phyloP scores from a whole-genome alignment of 2,329 filamentous ascomycete genomes.

The Curvularia sp. region DNA sequence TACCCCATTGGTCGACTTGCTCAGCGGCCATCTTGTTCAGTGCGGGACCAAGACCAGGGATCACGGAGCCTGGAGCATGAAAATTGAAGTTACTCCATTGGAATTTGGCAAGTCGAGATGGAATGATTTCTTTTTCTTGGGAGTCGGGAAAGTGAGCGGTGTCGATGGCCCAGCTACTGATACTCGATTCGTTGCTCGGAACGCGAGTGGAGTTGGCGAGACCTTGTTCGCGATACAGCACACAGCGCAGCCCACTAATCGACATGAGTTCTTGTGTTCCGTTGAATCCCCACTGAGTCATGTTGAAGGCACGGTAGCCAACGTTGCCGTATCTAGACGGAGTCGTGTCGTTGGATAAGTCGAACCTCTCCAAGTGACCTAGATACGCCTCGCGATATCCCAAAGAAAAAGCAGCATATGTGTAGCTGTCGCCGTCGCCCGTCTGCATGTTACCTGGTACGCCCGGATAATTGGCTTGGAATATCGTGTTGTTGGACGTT shows the following conservation, averaged over 20 bases:
- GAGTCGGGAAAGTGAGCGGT: background rate
- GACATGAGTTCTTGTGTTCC: background rate
- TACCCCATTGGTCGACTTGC: background rate
- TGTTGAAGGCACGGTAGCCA: background rate
- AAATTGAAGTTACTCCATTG: constrained; percentile 12
- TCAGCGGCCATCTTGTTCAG: background rate
- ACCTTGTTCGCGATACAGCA: background rate
- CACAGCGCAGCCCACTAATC: background rate
- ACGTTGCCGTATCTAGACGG: background rate
- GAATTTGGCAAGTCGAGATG: background rate
- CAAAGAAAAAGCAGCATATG: constrained; percentile 7
- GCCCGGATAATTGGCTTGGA: constrained; percentile 7
- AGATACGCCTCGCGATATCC: constrained; percentile 6
- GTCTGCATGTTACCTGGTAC: constrained; percentile 3
- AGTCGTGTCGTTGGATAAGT: background rate
- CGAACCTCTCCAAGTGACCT: constrained; percentile 1
- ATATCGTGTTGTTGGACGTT: constrained; percentile 5
- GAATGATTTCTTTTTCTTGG: constrained; percentile 3
- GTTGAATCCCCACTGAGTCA: background rate
- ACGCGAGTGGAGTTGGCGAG: background rate
- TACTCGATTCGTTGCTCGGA: background rate
- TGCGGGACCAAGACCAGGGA: constrained; percentile 6
- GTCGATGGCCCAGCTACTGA: background rate
- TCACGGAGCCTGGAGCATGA: constrained; percentile 5
- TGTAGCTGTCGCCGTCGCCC: background rate